phyloP scores from a whole-genome alignment of 257 asterid species.

The Anisodus acutangulus region DNA sequence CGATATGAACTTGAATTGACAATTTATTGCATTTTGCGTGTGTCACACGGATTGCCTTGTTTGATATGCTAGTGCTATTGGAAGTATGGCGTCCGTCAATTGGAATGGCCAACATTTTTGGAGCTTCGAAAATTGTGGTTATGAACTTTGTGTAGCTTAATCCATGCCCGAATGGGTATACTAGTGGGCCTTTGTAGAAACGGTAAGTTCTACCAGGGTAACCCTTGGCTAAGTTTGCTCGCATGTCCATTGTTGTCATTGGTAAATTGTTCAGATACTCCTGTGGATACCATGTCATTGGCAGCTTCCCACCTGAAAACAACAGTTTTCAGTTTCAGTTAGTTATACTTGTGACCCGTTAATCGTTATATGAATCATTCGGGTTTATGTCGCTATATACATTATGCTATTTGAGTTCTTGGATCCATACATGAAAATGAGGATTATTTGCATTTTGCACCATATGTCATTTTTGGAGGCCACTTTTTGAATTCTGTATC shows the following conservation, averaged over 20 bases:
- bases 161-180: slow-evolving; percentile 83
- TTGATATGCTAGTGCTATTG: slow-evolving; percentile 42
- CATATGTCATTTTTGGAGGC: too few species aligned
- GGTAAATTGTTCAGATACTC: slow-evolving; percentile 65
- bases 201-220: slow-evolving; percentile 81
- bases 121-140: slow-evolving; percentile 59
- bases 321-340: neutral
- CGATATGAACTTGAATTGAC: slow-evolving; percentile 47
- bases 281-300: slow-evolving; percentile 93
- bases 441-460: too few species aligned
- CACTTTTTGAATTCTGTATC: too few species aligned
- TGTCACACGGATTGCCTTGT: slow-evolving; percentile 58
- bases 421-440: too few species aligned
- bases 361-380: too few species aligned
- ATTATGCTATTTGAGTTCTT: too few species aligned
- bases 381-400: too few species aligned
- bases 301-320: slow-evolving; percentile 74
- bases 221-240: slow-evolving; percentile 57
- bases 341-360: neutral
- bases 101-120: slow-evolving; percentile 51
- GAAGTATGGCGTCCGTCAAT: slow-evolving; percentile 59
- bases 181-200: slow-evolving; percentile 72
- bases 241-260: slow-evolving; percentile 80
- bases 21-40: slow-evolving; percentile 61
- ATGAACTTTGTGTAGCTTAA: slow-evolving; percentile 73